Percentiles rank a stretch among this genome's conserved stretches.
Evolutionary conservation across 2,329 filamentous ascomycete species (phyloP).

Genomic region (Gnomoniopsis smithogilvyi): DNA sequence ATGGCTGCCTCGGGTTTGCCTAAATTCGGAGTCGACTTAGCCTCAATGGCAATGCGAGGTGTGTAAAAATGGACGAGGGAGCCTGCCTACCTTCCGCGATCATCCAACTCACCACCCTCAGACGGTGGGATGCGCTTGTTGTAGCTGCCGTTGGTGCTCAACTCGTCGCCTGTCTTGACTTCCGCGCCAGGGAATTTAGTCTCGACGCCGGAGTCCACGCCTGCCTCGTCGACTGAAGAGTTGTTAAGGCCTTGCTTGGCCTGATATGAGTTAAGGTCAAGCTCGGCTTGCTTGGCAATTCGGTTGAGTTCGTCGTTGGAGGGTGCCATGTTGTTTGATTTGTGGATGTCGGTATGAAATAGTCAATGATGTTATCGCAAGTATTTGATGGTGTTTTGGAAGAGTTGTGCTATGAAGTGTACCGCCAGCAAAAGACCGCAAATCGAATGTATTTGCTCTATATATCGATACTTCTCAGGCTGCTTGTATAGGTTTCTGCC

Average conservation of each 20-base stretch:
- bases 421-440: too few species aligned
- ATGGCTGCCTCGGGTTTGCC: constrained; percentile 40
- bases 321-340: constrained; percentile 11
- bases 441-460: not conserved
- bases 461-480: not conserved
- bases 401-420: not conserved
- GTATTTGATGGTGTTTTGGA: not conserved
- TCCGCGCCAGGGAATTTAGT: constrained; percentile 41
- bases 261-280: constrained; percentile 45
- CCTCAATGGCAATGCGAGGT: too few species aligned
- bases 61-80: not conserved
- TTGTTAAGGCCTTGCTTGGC: constrained; percentile 43
- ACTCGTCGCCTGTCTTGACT: constrained; percentile 37
- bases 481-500: not conserved
- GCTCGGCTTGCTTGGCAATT: constrained; percentile 43
- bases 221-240: constrained; percentile 37
- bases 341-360: not conserved
- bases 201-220: constrained; percentile 39
- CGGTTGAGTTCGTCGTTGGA: constrained; percentile 35
- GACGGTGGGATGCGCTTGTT: constrained; percentile 43
- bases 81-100: constrained; percentile 38
- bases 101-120: constrained; percentile 42
- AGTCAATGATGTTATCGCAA: not conserved
- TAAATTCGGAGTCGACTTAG: constrained; percentile 22
- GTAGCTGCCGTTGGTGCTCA: constrained; percentile 43